Percentiles rank a stretch among this genome's conserved stretches.
Evolutionary conservation across 148 eudicot genomes (phyloP).

Genomic region (Agrostemma githago): DNA sequence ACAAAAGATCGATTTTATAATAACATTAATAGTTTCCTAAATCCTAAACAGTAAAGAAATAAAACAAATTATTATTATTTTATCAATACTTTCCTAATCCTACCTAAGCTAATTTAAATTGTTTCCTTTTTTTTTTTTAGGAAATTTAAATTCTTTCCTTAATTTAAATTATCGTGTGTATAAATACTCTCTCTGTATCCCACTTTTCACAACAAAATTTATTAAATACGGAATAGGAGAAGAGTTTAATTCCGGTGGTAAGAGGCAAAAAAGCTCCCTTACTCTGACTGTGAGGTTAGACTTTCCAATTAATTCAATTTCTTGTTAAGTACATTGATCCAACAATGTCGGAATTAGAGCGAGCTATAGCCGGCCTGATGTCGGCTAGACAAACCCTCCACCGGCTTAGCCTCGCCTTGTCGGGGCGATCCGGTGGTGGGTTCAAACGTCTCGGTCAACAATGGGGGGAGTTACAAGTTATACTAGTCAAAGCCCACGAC

Average conservation of each 20-base stretch:
- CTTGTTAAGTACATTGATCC: not conserved
- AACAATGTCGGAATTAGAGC: constrained; percentile 8
- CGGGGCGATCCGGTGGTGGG: not conserved
- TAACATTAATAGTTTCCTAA: not conserved
- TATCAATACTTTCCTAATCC: constrained; percentile 6
- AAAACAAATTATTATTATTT: not conserved
- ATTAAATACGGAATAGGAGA: not conserved
- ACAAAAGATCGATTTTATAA: not conserved
- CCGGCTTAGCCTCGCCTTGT: not conserved
- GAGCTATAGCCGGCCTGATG: not conserved
- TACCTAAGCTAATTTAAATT: not conserved
- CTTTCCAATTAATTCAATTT: not conserved
- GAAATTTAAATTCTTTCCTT: not conserved
- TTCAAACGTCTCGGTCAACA: not conserved
- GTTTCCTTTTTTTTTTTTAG: not conserved
- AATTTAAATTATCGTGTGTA: not conserved
- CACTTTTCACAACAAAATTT: not conserved
- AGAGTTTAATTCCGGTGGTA: not conserved
- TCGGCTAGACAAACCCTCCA: not conserved
- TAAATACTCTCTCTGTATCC: not conserved
- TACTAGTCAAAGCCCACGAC: not conserved
- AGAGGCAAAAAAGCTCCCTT: not conserved
- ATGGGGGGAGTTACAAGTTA: not conserved
- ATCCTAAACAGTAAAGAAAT: not conserved
- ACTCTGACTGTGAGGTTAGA: not conserved